These are phyloP conservation scores for Neoboletus subvelutipes DNA, from an alignment of 768 basidiomycete species.

Conservation along the genomic window DNA sequence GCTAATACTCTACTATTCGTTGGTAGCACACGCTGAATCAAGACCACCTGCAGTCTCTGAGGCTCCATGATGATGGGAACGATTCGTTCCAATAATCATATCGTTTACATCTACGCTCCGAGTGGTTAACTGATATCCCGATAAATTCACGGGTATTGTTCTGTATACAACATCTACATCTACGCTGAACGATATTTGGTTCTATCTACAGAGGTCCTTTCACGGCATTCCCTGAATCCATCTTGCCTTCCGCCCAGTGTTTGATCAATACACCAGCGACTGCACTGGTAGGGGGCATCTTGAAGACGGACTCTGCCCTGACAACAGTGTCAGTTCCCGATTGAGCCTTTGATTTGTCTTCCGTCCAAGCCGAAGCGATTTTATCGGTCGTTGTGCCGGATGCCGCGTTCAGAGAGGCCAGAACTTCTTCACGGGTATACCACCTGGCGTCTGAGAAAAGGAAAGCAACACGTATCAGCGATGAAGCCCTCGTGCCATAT, in stretches of 20 bases:
- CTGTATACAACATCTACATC: neutral
- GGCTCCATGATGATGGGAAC: neutral
- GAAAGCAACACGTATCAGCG: neutral
- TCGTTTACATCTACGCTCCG: neutral
- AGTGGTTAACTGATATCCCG: neutral
- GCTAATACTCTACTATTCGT: too few species aligned
- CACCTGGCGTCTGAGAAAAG: slow-evolving; percentile 75
- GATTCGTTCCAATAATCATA: neutral
- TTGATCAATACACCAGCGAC: slow-evolving; percentile 85
- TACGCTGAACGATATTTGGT: neutral
- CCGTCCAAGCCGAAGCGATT: slow-evolving; percentile 13
- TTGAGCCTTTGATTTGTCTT: slow-evolving; percentile 22
- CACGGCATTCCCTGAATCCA: slow-evolving; percentile 45
- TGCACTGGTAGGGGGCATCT: slow-evolving; percentile 72
- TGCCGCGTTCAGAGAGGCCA: slow-evolving; percentile 47
- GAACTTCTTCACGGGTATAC: slow-evolving; percentile 77
- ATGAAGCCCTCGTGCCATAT: neutral
- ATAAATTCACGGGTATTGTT: neutral
- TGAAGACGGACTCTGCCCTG: slow-evolving; percentile 54
- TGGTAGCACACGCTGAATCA: neutral
- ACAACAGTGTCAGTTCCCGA: slow-evolving; percentile 16
- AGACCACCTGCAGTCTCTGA: neutral
- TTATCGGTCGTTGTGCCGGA: slow-evolving; percentile 33
- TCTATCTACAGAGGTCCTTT: slow-evolving; percentile 40
- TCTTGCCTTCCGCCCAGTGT: slow-evolving; percentile 72